These are phyloP conservation scores for Akanthomyces lecanii DNA, from an alignment of 2,329 filamentous ascomycete species.

Conservation along the genomic window DNA sequence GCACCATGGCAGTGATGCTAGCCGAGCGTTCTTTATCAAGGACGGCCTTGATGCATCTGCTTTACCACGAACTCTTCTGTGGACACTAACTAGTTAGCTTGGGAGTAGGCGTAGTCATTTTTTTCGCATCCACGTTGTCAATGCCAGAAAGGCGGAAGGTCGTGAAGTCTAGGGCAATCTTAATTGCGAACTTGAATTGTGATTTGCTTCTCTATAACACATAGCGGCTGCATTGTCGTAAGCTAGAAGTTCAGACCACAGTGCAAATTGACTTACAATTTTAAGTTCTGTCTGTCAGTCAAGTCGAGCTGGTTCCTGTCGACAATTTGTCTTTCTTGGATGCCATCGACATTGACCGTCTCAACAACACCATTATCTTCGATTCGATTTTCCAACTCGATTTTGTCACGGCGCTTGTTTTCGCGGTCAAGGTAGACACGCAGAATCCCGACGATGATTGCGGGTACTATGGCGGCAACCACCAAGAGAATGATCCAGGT, in stretches of 20 bases:
- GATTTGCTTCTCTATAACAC: background rate
- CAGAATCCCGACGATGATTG: slow-evolving; percentile 15
- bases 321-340: slow-evolving; percentile 8
- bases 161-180: no score
- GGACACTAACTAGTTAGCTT: no score
- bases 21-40: background rate
- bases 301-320: slow-evolving; percentile 19
- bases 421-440: slow-evolving; percentile 16
- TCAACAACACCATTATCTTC: slow-evolving; percentile 14
- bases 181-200: background rate
- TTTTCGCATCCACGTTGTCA: no score
- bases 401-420: slow-evolving; percentile 18
- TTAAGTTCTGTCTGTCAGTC: slow-evolving; percentile 19
- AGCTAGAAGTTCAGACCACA: background rate
- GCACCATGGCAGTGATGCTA: background rate
- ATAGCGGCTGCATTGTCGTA: background rate
- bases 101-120: no score
- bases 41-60: background rate
- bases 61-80: background rate
- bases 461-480: slow-evolving; percentile 18
- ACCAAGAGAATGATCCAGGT: slow-evolving; percentile 22
- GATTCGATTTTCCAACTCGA: slow-evolving; percentile 9
- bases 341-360: slow-evolving; percentile 16
- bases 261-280: slow-evolving; percentile 15
- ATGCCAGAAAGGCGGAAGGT: no score